Percentiles rank a stretch among this genome's conserved stretches.
Evolutionary conservation across 345 rosid genomes (phyloP).

Genomic region (Pseudoturritis turrita): DNA sequence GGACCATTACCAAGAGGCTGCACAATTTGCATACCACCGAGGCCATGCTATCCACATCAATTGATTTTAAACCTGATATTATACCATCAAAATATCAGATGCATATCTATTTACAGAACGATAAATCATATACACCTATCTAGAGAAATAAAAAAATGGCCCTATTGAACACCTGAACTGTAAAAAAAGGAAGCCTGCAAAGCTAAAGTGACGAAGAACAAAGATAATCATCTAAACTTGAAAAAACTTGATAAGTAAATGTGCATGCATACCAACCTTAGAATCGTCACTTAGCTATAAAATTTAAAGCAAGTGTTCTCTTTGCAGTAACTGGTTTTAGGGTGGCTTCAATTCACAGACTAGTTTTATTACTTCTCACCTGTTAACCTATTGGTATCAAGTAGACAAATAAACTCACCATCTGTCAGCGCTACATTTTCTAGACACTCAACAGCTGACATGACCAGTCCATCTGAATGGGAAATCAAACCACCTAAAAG

Average conservation of each 20-base stretch:
- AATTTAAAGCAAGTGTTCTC: neutral
- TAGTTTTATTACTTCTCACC: neutral
- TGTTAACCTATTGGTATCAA: neutral
- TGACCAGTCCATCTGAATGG: slow-evolving; percentile 68
- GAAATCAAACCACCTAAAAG: slow-evolving; percentile 69
- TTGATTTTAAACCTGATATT: slow-evolving; percentile 41
- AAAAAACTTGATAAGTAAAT: neutral
- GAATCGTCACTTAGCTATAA: neutral
- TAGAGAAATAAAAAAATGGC: neutral
- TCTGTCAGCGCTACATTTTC: slow-evolving; percentile 40
- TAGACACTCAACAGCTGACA: slow-evolving; percentile 57
- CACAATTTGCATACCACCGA: slow-evolving; percentile 61
- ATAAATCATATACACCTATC: neutral
- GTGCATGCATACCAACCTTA: neutral
- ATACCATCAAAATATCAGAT: slow-evolving; percentile 2
- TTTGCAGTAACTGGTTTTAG: neutral
- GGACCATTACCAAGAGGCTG: slow-evolving; percentile 74
- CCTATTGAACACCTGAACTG: neutral
- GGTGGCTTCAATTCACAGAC: neutral
- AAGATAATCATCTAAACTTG: neutral
- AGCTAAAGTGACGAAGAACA: slow-evolving; percentile 1
- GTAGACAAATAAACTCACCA: slow-evolving; percentile 46
- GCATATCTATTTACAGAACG: neutral
- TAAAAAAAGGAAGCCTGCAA: neutral
- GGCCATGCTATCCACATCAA: slow-evolving; percentile 51